These are phyloP conservation scores for Rosellinia necatrix DNA, from an alignment of 2,329 filamentous ascomycete genomes.

Conservation along the genomic window DNA sequence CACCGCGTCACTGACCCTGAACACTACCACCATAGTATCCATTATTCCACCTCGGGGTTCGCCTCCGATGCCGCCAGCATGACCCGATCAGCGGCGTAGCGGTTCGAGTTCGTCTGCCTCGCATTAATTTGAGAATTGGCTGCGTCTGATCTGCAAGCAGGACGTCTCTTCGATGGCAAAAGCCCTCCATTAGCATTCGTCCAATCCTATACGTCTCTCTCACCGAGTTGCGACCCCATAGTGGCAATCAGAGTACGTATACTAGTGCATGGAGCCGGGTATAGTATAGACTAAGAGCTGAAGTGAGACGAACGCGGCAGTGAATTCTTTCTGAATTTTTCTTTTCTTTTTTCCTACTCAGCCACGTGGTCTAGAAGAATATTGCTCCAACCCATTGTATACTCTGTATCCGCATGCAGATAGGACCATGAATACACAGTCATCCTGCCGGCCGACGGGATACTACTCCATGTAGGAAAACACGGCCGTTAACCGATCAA, in stretches of 20 bases:
- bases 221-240: not conserved
- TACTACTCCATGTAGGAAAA: constrained; percentile 3
- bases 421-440: not conserved
- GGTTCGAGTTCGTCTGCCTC: constrained; percentile 7
- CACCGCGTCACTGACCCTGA: constrained; percentile 6
- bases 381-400: not conserved
- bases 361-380: constrained; percentile 1
- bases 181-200: no score
- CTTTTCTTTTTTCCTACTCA: no score
- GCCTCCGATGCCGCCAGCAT: constrained; percentile 15
- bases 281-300: not conserved
- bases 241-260: not conserved
- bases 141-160: not conserved
- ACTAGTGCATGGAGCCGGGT: not conserved
- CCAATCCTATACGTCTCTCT: no score
- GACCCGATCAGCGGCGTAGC: constrained; percentile 5
- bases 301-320: constrained; percentile 11
- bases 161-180: not conserved
- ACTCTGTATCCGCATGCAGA: not conserved
- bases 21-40: not conserved
- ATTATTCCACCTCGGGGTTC: constrained; percentile 9
- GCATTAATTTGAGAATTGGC: not conserved
- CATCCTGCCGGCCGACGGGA: constrained; percentile 1
- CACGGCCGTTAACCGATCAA: constrained; percentile 5
- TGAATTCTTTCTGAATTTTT: not conserved